Evolutionary conservation across 768 basidiomycete species (phyloP).

Genomic region (Termitomyces sp.): DNA sequence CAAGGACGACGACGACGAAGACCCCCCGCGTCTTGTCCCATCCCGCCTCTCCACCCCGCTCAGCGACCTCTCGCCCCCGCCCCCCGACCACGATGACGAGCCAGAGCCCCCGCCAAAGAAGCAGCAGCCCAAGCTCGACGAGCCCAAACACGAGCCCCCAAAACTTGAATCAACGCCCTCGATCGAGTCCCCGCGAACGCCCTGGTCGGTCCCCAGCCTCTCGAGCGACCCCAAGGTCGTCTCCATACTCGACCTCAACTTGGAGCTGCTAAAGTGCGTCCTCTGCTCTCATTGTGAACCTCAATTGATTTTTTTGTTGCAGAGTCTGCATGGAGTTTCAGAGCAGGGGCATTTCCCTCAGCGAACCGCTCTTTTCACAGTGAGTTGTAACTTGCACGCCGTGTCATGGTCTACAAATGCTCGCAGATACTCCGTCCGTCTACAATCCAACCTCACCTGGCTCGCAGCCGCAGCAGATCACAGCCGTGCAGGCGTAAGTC

Average conservation of each 20-base stretch:
- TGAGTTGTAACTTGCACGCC: conserved; percentile 24
- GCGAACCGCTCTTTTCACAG: conserved; percentile 54
- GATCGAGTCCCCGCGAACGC: conserved; percentile 8
- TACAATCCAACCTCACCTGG: conserved; percentile 72
- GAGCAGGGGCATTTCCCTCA: conserved; percentile 37
- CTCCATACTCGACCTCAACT: conserved; percentile 61
- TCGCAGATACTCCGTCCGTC: conserved; percentile 49
- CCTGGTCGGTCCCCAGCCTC: conserved; percentile 15
- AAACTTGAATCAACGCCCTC: conserved; percentile 7
- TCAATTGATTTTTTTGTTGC: background rate
- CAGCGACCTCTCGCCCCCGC: conserved; percentile 69
- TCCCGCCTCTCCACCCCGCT: conserved; percentile 69
- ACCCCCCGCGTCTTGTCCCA: conserved; percentile 17
- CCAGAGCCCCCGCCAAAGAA: conserved; percentile 18
- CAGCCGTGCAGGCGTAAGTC: conserved; percentile 40
- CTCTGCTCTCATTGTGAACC: background rate
- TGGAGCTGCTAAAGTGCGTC: conserved; percentile 62
- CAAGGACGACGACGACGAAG: conserved; percentile 21
- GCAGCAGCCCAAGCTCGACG: background rate
- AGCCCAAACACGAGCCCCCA: background rate
- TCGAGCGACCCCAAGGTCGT: conserved; percentile 43
- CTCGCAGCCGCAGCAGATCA: conserved; percentile 65
- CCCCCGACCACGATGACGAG: conserved; percentile 27
- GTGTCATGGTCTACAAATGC: too few species aligned
- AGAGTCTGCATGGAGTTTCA: conserved; percentile 65